Base-by-base conservation (phyloP, 2,329 filamentous ascomycete genomes). In the Anisogramma anomala region DNA sequence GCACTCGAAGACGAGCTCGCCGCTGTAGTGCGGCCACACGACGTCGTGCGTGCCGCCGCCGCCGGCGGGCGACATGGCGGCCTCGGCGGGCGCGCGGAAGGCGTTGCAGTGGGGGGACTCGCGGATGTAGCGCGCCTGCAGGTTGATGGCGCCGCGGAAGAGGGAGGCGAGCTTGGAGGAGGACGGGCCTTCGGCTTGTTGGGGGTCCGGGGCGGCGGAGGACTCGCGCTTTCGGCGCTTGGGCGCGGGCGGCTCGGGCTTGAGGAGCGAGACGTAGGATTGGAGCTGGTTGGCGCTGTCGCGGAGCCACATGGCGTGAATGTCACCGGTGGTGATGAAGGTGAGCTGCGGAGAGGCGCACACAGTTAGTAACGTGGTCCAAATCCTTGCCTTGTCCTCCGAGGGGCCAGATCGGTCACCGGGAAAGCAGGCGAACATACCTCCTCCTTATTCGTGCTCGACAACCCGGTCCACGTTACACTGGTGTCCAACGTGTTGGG, bases 241-340 rank as follows among this genome's bases (percentile, higher is more conserved):
- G 1, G 23, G 4, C 2, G 38, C 15, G 2, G 38, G 22, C 9
- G 18, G 31, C n/a, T 23, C 19, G 8, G 68, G 63, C 26, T 65
- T 66, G 15, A 81, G 57, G 3, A 80, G 55, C 3, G 69, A 65
- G 19, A 74, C 61, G 51, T 81, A 82, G 40, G 71, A 75, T 49
- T 79, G 74, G 61, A 81, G 68, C 55, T 81, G 77, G 54, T 81
- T 81, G 14, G 74, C 69, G 6, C 80, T 85, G 58, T 89, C 83
- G 35, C 84, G 74, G 42, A 89, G 64, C 84, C 84, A 89, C 61
- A 88, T 84, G 0, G 84, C 84, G 52, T 85, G 80, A 57, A 85
- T 86, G 49, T 84, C 79, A 17, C 79, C 80, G 0, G 80, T 84
- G 17, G 84, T 80, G 45, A 83, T 76, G 55, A 84, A 84, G 34